Base-by-base conservation (phyloP, 805 yeast genomes). In the Yamadazyma laniorum region DNA sequence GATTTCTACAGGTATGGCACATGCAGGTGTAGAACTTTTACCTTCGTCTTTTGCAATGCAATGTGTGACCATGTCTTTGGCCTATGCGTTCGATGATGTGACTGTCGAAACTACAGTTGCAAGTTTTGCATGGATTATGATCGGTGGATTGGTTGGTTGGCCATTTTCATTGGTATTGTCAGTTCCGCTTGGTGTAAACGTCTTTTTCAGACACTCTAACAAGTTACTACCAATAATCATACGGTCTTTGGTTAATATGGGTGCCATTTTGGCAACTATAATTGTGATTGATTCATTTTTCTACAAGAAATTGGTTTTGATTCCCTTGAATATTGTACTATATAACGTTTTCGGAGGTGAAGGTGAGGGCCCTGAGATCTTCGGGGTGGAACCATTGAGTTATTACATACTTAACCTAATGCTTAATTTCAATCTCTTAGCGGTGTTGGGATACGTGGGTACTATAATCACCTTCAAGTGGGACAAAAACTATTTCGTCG, bases 71-170 rank as follows among this genome's bases (percentile, higher is more conserved):
- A 51, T 76, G 37, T 75, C 80, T 1, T 52, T 72, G 1, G 55
- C 75, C 3, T 55, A 59, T 23, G 63, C 65, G 23, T 52, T 73
- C 25, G 48, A 50, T 8, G 32, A 18, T 7, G 18, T 31, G 8
- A 26, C 38, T 11, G 43, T 64, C 2, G 23, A 29, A 3, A 29
- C 32, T 11, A 14, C 47, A 2, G 47, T 47, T 3, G 13, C 17
- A 6, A 61, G 70, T 2, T 55, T 75, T 3, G 42, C 67, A 1
- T 72, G 72, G 67, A 65, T 72, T 25, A 59, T 75, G 15, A 45
- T 84, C n/a, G 95, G 89, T 4, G 91, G 91, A 0, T 52, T 90
- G 2, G 45, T 85, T 21, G 97, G 97, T 1, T 91, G 97, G 97
- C 97, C 97, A 1, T 91, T 90, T 58, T 76, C 82, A 0, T 59